These are phyloP conservation scores for Puccinellia tenuiflora DNA, from an alignment of 176 grass and related monocot species.

Conservation along the genomic window DNA sequence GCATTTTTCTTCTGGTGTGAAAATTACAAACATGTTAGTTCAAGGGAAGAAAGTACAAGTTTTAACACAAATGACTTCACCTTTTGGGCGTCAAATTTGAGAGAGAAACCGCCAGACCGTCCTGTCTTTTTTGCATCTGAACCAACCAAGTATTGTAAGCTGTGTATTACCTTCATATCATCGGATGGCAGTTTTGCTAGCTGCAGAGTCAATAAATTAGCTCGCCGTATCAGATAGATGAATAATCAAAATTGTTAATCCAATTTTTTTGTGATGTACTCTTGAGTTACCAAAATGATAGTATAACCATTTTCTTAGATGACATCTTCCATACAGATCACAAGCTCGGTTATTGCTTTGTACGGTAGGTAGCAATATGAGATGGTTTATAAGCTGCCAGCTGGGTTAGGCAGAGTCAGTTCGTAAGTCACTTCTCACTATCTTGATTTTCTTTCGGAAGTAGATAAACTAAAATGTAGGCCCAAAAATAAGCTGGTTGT, in stretches of 20 bases:
- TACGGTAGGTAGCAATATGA: neutral
- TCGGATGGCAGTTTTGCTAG: conserved; percentile 76
- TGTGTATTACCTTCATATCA: conserved; percentile 72
- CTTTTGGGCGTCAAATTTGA: conserved; percentile 88
- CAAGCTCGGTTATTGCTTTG: neutral
- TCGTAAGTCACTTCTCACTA: neutral
- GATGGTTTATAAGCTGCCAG: neutral
- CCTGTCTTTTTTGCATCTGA: conserved; percentile 51
- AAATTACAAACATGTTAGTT: conserved; percentile 28
- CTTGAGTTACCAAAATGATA: neutral
- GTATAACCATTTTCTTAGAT: neutral
- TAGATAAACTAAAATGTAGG: neutral
- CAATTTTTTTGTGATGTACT: neutral
- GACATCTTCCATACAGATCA: neutral
- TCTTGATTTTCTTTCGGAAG: neutral
- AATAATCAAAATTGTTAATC: neutral
- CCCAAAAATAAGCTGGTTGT: neutral
- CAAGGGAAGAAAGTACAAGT: conserved; percentile 14
- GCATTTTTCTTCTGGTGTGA: conserved; percentile 78
- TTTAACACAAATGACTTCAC: conserved; percentile 25
- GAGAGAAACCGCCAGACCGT: conserved; percentile 49
- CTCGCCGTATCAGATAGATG: neutral
- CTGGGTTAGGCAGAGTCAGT: neutral
- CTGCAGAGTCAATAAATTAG: conserved; percentile 36
- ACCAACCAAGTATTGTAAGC: conserved; percentile 66